Conservation (phyloP, 169 alveolate genomes). For the Cryptosporidium parvum region DNA sequence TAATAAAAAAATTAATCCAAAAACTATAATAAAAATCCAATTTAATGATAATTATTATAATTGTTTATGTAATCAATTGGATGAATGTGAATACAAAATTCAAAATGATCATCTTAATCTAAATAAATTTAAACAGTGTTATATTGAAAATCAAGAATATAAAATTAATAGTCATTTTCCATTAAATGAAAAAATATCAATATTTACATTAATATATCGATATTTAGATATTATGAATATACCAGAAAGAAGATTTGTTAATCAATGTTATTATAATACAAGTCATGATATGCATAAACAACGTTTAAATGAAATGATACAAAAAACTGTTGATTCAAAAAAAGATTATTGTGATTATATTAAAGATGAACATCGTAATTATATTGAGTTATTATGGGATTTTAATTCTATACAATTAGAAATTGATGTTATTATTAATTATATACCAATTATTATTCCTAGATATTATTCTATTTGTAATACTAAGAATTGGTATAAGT, state of each 20-base stretch:
- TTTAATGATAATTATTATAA: conserved; percentile 22
- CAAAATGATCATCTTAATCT: too few species aligned
- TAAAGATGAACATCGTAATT: conserved; percentile 58
- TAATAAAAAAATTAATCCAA: not conserved
- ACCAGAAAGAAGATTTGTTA: conserved; percentile 63
- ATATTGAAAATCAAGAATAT: not conserved
- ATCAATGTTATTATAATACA: conserved; percentile 13
- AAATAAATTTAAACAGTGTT: conserved; percentile 17
- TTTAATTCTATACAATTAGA: conserved; percentile 39
- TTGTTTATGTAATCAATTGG: conserved; percentile 4
- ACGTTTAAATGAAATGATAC: conserved; percentile 43
- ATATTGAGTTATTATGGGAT: conserved; percentile 68
- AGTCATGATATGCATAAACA: conserved; percentile 24
- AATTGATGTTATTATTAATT: conserved; percentile 11
- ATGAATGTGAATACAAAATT: not conserved
- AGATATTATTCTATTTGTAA: conserved; percentile 71
- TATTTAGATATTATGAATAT: conserved; percentile 53
- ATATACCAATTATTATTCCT: conserved; percentile 49
- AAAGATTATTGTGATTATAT: conserved; percentile 63
- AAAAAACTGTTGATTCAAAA: conserved; percentile 44
- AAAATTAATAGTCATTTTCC: not conserved
- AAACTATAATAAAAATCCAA: conserved; percentile 2
- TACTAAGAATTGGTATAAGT: conserved; percentile 32
- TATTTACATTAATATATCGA: conserved; percentile 51
- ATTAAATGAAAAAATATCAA: conserved; percentile 1